A percentile compares a stretch with the other conserved stretches of the same genome.
These are phyloP conservation scores for Lactarius pseudohatsudake DNA, from an alignment of 768 basidiomycete species.

Conservation along the genomic window DNA sequence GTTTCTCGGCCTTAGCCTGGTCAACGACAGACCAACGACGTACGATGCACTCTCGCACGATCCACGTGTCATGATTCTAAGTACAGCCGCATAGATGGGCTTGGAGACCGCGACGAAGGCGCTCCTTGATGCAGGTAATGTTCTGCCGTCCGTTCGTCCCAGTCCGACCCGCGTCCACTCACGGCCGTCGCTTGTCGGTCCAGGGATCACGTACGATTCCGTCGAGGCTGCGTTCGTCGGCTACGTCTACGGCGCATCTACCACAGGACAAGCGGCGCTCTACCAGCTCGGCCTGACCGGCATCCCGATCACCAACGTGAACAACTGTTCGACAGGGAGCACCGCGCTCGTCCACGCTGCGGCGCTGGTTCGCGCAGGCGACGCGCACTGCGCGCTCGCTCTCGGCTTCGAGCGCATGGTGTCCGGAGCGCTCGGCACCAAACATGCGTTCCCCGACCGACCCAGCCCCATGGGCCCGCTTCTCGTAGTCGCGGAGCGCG, in stretches of 20 bases:
- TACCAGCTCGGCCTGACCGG: slow-evolving; percentile 82
- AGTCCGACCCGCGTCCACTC: not conserved
- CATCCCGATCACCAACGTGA: slow-evolving; percentile 84
- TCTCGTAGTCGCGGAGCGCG: slow-evolving; percentile 45
- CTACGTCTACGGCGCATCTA: slow-evolving; percentile 77
- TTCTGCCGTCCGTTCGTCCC: not conserved
- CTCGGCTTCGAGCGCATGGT: slow-evolving; percentile 87
- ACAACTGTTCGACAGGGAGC: slow-evolving; percentile 84
- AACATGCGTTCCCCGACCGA: slow-evolving; percentile 53
- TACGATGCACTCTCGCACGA: slow-evolving; percentile 36
- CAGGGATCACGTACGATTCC: slow-evolving; percentile 80
- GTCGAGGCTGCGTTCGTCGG: slow-evolving; percentile 77
- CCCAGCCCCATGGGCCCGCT: slow-evolving; percentile 50
- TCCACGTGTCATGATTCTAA: not conserved
- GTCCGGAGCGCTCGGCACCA: slow-evolving; percentile 64
- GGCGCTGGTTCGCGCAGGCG: slow-evolving; percentile 64
- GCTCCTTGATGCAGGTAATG: slow-evolving; percentile 73
- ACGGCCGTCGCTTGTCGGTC: not conserved
- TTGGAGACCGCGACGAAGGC: slow-evolving; percentile 87
- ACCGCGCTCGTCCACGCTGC: slow-evolving; percentile 76
- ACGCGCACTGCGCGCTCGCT: slow-evolving; percentile 73
- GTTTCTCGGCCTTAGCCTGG: slow-evolving; percentile 50
- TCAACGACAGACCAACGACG: slow-evolving; percentile 67
- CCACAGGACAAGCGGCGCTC: slow-evolving; percentile 62
- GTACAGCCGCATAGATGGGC: slow-evolving; percentile 59